phyloP scores from a whole-genome alignment of 768 basidiomycete genomes.

The Psilocybe tampanensis region DNA sequence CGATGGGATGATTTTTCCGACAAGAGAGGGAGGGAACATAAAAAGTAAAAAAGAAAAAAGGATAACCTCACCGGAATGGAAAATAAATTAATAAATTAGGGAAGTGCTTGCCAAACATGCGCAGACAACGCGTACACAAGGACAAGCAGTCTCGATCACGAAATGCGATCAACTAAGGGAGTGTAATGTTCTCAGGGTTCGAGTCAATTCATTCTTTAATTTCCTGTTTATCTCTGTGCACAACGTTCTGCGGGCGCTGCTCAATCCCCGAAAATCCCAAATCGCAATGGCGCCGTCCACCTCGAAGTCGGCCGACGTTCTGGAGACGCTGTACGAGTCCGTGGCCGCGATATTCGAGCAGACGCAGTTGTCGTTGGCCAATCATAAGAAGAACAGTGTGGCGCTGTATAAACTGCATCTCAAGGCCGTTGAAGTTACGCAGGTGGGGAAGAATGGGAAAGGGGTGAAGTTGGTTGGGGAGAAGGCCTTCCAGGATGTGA shows the following conservation, averaged over 20 bases:
- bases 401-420: conserved; percentile 83
- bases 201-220: background rate
- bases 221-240: no score
- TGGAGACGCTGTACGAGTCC: conserved; percentile 36
- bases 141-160: conserved; percentile 17
- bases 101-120: conserved; percentile 17
- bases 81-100: conserved; percentile 12
- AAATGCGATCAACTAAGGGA: conserved; percentile 11
- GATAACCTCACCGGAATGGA: background rate
- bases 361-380: conserved; percentile 75
- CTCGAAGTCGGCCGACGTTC: conserved; percentile 19
- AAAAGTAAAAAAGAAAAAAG: background rate
- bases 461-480: conserved; percentile 70
- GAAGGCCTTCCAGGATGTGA: conserved; percentile 72
- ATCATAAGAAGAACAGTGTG: conserved; percentile 93
- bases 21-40: no score
- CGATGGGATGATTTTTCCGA: background rate
- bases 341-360: conserved; percentile 68
- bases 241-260: no score
- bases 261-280: no score
- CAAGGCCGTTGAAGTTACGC: conserved; percentile 58
- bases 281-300: conserved; percentile 26
- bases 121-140: conserved; percentile 29
- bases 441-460: conserved; percentile 45
- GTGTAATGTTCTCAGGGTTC: conserved; percentile 20